A percentile compares a stretch with the other conserved stretches of the same genome.
Conservation (phyloP, 768 basidiomycete genomes). For the Lentinula sp. region DNA sequence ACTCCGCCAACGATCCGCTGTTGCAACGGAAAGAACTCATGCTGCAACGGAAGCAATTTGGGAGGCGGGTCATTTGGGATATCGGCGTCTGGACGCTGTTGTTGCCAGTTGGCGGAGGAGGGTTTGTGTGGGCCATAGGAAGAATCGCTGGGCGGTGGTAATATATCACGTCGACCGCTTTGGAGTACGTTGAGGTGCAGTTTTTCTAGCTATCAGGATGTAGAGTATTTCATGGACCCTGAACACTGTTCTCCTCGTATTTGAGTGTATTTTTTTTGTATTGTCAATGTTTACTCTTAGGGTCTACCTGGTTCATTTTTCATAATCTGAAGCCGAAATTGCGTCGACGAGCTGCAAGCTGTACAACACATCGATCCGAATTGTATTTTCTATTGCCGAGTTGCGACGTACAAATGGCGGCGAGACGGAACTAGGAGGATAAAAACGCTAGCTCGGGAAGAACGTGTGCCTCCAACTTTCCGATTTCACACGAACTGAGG, state of each 20-base stretch:
- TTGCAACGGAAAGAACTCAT: constrained; percentile 82
- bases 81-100: constrained; percentile 75
- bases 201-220: neutral
- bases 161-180: neutral
- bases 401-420: neutral
- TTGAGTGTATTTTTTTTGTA: neutral
- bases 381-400: neutral
- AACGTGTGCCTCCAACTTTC: neutral
- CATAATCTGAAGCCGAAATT: too few species aligned
- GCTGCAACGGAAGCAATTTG: constrained; percentile 69
- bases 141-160: constrained; percentile 49
- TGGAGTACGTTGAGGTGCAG: too few species aligned
- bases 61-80: constrained; percentile 77
- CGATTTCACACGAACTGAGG: constrained; percentile 3
- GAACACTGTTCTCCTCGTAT: neutral
- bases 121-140: constrained; percentile 53
- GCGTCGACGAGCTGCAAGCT: neutral
- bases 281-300: neutral
- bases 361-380: neutral
- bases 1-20: constrained; percentile 55
- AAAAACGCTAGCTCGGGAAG: neutral
- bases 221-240: neutral
- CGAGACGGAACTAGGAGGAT: neutral
- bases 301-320: too few species aligned
- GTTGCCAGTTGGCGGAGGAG: constrained; percentile 51